A percentile compares a stretch with the other conserved stretches of the same genome.
These are phyloP conservation scores for Euphrasia confusa DNA, from an alignment of 257 asterid species.

Conservation along the genomic window DNA sequence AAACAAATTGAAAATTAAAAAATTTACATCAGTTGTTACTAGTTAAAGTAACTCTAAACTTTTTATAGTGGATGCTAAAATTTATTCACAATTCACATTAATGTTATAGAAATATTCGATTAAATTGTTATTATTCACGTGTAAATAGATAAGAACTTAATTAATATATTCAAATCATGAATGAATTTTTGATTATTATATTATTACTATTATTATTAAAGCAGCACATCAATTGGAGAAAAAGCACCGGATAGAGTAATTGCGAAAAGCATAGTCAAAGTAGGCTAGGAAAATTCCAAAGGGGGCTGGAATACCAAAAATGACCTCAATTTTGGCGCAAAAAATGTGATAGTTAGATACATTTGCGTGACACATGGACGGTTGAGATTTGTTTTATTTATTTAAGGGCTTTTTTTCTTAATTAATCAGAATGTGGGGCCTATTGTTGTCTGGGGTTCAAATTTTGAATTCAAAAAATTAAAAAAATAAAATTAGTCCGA, in stretches of 20 bases:
- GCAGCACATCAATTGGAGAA: slow-evolving; percentile 12
- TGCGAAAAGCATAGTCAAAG: slow-evolving; percentile 17
- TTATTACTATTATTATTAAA: background rate
- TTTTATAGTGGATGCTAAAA: too few species aligned
- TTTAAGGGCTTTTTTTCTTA: background rate
- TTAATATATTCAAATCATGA: too few species aligned
- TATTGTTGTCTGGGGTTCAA: slow-evolving; percentile 14
- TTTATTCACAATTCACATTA: too few species aligned
- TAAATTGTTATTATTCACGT: too few species aligned
- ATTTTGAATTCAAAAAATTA: slow-evolving; percentile 17
- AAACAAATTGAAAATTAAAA: too few species aligned
- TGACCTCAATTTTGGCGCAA: slow-evolving; percentile 39
- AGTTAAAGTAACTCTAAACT: too few species aligned
- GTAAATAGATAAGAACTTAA: too few species aligned
- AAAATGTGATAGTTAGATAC: background rate
- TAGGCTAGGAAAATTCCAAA: background rate
- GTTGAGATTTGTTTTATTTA: slow-evolving; percentile 1
- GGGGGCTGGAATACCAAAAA: background rate
- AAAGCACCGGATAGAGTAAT: slow-evolving; percentile 17
- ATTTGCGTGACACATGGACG: slow-evolving; percentile 19
- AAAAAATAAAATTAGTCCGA: background rate
- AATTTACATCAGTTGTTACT: too few species aligned
- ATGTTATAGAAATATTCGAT: background rate
- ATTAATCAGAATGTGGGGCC: slow-evolving; percentile 9
- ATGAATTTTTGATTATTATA: too few species aligned